Conservation (phyloP, 306 rosid species). For the Cucurbita pepo region DNA sequence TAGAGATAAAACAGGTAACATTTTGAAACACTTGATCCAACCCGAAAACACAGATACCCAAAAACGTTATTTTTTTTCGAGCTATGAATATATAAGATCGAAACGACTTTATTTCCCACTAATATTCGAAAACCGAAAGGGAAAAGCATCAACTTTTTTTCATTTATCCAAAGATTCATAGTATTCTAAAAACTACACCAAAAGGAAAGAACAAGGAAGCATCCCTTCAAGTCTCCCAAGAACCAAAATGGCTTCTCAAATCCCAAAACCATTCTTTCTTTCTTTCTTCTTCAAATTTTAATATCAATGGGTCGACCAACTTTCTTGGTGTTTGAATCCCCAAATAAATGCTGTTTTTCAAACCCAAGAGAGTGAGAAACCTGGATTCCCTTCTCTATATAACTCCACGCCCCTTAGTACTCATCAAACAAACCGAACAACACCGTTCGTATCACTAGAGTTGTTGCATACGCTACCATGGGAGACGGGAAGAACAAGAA, state of each 20-base stretch:
- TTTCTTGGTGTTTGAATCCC: conserved; percentile 53
- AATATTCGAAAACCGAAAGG: not conserved
- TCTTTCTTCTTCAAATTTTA: not conserved
- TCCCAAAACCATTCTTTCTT: not conserved
- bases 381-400: not conserved
- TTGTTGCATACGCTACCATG: not conserved
- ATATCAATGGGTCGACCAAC: conserved; percentile 54
- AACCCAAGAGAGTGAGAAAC: not conserved
- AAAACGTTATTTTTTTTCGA: too few relatives aligned
- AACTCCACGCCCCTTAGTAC: not conserved
- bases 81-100: not conserved
- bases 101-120: not conserved
- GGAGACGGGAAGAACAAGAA: not conserved
- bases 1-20: too few relatives aligned
- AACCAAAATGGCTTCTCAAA: not conserved
- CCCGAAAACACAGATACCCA: too few relatives aligned
- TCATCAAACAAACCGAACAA: not conserved
- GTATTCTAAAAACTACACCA: not conserved
- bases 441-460: not conserved
- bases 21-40: too few relatives aligned
- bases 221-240: not conserved
- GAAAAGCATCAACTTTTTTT: not conserved
- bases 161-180: not conserved
- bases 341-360: conserved; percentile 34
- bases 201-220: not conserved